A percentile compares a stretch with the other conserved stretches of the same genome.
These are phyloP conservation scores for Sporothrix humicola DNA, from an alignment of 2,329 filamentous ascomycete genomes.

Conservation along the genomic window DNA sequence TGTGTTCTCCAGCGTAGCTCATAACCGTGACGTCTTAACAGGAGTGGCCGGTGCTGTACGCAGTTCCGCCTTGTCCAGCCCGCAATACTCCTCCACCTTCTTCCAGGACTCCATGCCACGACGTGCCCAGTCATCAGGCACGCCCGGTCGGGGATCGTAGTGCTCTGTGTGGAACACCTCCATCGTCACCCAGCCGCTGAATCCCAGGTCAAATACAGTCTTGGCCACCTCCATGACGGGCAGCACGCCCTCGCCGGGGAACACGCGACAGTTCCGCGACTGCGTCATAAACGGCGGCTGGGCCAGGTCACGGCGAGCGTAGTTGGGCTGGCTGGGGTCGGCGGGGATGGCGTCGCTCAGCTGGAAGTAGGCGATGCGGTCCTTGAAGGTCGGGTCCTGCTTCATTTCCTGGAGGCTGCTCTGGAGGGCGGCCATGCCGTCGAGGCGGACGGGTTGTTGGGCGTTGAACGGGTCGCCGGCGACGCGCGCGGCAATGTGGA, in stretches of 20 bases:
- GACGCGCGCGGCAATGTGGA: slow-evolving; percentile 18
- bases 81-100: slow-evolving; percentile 18
- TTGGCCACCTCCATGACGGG: slow-evolving; percentile 18
- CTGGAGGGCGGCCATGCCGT: slow-evolving; percentile 7
- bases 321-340: not conserved
- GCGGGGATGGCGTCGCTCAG: slow-evolving; percentile 9
- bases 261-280: slow-evolving; percentile 21
- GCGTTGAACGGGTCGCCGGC: not conserved
- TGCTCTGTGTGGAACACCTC: slow-evolving; percentile 18
- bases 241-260: slow-evolving; percentile 15
- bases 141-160: not conserved
- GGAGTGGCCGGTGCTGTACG: too few species aligned
- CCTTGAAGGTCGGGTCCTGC: too few species aligned
- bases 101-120: slow-evolving; percentile 19
- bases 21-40: not conserved
- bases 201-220: slow-evolving; percentile 8
- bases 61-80: not conserved
- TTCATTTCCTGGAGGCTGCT: not conserved
- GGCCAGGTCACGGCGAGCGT: not conserved
- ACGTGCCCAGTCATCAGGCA: slow-evolving; percentile 9
- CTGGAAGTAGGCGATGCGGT: slow-evolving; percentile 9
- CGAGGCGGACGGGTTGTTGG: not conserved
- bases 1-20: not conserved
- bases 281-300: slow-evolving; percentile 15
- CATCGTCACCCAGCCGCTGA: slow-evolving; percentile 12